Conservation (phyloP, 2,329 filamentous ascomycete genomes). For the Botrytis aclada region DNA sequence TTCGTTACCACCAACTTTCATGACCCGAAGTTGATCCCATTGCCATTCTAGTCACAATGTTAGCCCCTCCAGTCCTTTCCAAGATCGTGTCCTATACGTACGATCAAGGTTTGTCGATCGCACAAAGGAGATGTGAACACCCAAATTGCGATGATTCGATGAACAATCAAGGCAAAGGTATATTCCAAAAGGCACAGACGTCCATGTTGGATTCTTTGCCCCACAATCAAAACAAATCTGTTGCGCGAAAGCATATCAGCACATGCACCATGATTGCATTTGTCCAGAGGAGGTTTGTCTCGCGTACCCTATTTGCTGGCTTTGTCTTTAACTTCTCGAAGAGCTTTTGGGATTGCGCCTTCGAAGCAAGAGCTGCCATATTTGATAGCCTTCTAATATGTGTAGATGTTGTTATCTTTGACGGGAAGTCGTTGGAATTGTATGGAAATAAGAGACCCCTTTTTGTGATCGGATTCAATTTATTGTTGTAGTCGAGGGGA, state of each 20-base stretch:
- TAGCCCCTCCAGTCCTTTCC: conserved; percentile 21
- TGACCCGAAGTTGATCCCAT: conserved; percentile 95
- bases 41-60: conserved; percentile 70
- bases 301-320: conserved; percentile 81
- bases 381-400: conserved; percentile 36
- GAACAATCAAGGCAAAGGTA: conserved; percentile 98
- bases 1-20: conserved; percentile 99
- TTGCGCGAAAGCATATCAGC: conserved; percentile 23
- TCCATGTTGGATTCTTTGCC: conserved; percentile 98
- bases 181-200: conserved; percentile 93
- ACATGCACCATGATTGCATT: conserved; percentile 11
- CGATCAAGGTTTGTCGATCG: conserved; percentile 97
- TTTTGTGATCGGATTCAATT: conserved; percentile 16
- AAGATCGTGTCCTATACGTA: conserved; percentile 51
- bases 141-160: conserved; percentile 92
- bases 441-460: conserved; percentile 16
- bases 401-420: conserved; percentile 4
- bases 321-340: conserved; percentile 97
- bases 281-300: conserved; percentile 33
- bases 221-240: conserved; percentile 98
- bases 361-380: conserved; percentile 70
- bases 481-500: conserved; percentile 17
- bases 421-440: background rate
- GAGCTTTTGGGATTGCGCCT: conserved; percentile 93
- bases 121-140: conserved; percentile 98